A percentile compares a stretch with the other conserved stretches of the same genome.
phyloP scores from a whole-genome alignment of 2,329 filamentous ascomycete species.

The Trichoderma sp. region DNA sequence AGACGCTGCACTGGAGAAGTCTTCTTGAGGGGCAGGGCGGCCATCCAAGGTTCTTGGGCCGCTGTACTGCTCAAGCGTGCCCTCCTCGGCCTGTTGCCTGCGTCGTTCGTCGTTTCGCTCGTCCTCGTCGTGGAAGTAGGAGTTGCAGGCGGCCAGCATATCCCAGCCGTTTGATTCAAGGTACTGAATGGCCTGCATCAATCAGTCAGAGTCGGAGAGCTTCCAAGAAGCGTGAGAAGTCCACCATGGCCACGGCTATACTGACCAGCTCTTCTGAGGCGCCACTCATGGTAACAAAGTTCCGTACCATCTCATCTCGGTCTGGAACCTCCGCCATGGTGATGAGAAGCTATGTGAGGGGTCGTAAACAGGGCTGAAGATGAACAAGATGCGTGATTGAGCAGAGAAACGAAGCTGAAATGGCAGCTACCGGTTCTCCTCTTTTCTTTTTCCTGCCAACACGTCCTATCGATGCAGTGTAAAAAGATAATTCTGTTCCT shows the following conservation, averaged over 20 bases:
- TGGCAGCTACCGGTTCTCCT: neutral
- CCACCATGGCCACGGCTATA: neutral
- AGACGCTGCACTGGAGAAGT: conserved; percentile 35
- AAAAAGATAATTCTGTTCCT: neutral
- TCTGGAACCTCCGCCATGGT: conserved; percentile 34
- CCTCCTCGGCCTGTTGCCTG: conserved; percentile 46
- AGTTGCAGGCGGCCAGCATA: conserved; percentile 60
- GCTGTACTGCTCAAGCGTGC: conserved; percentile 46
- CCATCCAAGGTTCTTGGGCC: conserved; percentile 66
- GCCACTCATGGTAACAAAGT: conserved; percentile 35
- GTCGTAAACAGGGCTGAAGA: neutral
- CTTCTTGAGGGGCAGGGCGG: conserved; percentile 52
- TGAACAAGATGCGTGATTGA: neutral
- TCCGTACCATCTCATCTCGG: conserved; percentile 33
- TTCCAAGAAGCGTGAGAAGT: neutral
- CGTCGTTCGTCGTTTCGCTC: conserved; percentile 48
- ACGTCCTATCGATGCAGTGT: neutral
- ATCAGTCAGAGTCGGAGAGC: neutral
- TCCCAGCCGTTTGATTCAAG: conserved; percentile 68
- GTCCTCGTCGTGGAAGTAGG: conserved; percentile 62
- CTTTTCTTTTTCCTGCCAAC: neutral
- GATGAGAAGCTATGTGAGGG: conserved; percentile 16
- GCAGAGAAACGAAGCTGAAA: neutral
- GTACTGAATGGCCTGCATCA: conserved; percentile 63
- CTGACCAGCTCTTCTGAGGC: conserved; percentile 35